These are phyloP conservation scores for Diaporthe destruens DNA, from an alignment of 2,329 filamentous ascomycete species.

Conservation along the genomic window DNA sequence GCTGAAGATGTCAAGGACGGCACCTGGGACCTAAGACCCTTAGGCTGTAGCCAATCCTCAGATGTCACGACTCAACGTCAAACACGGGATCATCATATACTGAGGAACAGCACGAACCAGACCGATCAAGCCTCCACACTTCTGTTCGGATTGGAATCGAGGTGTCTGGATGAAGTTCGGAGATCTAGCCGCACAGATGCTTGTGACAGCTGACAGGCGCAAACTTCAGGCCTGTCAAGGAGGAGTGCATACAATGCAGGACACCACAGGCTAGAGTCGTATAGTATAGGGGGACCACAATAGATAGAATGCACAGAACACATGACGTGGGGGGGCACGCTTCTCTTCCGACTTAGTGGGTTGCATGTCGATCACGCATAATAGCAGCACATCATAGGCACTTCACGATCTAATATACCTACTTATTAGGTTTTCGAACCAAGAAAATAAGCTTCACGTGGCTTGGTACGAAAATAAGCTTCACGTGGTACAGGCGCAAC, in stretches of 20 bases:
- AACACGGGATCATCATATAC: neutral
- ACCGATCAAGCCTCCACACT: neutral
- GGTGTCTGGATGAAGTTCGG: slow-evolving; percentile 2
- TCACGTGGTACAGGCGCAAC: neutral
- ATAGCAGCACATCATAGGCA: neutral
- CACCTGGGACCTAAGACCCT: neutral
- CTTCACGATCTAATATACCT: too few relatives aligned
- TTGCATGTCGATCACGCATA: slow-evolving; percentile 17
- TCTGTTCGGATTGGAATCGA: neutral
- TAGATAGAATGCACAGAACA: neutral
- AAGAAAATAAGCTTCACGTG: neutral
- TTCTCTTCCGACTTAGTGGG: slow-evolving; percentile 21
- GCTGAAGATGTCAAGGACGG: neutral
- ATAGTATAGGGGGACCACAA: too few relatives aligned
- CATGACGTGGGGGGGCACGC: neutral
- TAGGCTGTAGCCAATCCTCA: neutral
- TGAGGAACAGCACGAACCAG: neutral
- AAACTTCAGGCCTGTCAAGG: neutral
- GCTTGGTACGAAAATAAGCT: too few relatives aligned
- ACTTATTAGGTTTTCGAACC: too few relatives aligned
- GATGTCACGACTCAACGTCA: neutral
- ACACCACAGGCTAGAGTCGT: neutral
- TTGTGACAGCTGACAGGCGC: neutral
- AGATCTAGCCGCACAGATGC: slow-evolving; percentile 2
- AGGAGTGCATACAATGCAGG: neutral